Percentiles rank a stretch among this genome's conserved stretches.
phyloP scores from a whole-genome alignment of 2,329 filamentous ascomycete species.

The Eutypa lata region DNA sequence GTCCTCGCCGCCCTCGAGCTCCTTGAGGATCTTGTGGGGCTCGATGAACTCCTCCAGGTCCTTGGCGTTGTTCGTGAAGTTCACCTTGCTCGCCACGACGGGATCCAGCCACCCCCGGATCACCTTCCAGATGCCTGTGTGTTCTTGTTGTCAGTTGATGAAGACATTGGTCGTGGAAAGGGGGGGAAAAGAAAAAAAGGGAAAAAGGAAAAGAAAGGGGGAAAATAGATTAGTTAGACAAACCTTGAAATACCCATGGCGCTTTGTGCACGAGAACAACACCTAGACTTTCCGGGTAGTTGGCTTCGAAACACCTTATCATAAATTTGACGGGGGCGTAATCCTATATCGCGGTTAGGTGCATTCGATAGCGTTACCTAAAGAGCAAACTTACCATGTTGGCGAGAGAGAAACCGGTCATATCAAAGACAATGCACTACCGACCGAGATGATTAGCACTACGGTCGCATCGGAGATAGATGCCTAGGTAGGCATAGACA shows the following conservation, averaged over 20 bases:
- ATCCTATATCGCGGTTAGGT: conserved; percentile 54
- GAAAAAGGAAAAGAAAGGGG: too few relatives aligned
- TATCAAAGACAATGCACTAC: conserved; percentile 90
- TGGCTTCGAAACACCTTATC: conserved; percentile 99
- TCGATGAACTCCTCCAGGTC: conserved; percentile 79
- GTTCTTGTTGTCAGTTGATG: conserved; percentile 39
- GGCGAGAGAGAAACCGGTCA: conserved; percentile 88
- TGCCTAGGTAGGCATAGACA: not conserved
- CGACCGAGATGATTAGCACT: not conserved
- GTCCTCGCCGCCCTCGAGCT: conserved; percentile 81
- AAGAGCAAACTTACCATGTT: conserved; percentile 90
- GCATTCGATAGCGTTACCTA: too few relatives aligned
- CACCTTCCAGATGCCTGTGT: conserved; percentile 87
- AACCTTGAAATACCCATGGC: conserved; percentile 94
- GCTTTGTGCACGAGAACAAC: conserved; percentile 91
- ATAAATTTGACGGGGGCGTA: conserved; percentile 98
- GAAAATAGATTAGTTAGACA: too few relatives aligned
- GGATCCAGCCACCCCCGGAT: conserved; percentile 96
- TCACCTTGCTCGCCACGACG: conserved; percentile 88
- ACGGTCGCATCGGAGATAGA: too few relatives aligned
- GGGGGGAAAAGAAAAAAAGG: conserved; percentile 6
- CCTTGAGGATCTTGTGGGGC: conserved; percentile 68
- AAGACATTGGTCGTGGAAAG: conserved; percentile 42
- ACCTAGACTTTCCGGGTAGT: conserved; percentile 92
- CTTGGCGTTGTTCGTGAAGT: conserved; percentile 80